phyloP scores from a whole-genome alignment of 768 basidiomycete genomes.

The Tulasnella sp. region DNA sequence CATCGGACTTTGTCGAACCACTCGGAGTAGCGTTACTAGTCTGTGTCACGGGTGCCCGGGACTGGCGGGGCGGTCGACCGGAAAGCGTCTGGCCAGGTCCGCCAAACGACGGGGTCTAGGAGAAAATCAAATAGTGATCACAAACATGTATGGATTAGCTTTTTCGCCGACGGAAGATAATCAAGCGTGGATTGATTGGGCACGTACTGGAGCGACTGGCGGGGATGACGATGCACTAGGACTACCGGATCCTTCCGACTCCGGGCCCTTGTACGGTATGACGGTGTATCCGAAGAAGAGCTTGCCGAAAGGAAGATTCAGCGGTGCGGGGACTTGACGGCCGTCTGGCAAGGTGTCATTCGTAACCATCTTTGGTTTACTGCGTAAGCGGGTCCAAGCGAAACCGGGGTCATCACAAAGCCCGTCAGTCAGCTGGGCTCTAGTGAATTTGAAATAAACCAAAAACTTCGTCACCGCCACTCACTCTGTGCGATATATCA shows the following conservation, averaged over 20 bases:
- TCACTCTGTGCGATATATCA: constrained; percentile 84
- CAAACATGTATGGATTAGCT: background rate
- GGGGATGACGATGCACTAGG: background rate
- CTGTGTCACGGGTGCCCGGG: constrained; percentile 15
- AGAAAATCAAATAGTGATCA: constrained; percentile 23
- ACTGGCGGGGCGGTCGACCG: constrained; percentile 33
- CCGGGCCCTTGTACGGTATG: constrained; percentile 41
- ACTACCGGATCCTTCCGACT: constrained; percentile 22
- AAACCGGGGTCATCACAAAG: background rate
- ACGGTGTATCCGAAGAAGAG: constrained; percentile 95
- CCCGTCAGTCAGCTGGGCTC: constrained; percentile 14
- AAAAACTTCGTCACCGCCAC: constrained; percentile 25
- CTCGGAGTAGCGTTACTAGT: background rate
- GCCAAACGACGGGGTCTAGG: constrained; percentile 36
- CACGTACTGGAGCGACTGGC: background rate
- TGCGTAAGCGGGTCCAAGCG: constrained; percentile 25
- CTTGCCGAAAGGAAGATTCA: constrained; percentile 85
- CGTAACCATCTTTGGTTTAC: constrained; percentile 74
- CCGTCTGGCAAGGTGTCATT: constrained; percentile 64
- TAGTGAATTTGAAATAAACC: background rate
- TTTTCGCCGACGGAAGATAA: background rate
- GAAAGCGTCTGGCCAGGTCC: constrained; percentile 58
- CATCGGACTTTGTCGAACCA: background rate
- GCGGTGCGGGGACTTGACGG: constrained; percentile 72
- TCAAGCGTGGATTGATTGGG: background rate